Base-by-base conservation (phyloP, 257 asterid species). In the Misopates orontium region DNA sequence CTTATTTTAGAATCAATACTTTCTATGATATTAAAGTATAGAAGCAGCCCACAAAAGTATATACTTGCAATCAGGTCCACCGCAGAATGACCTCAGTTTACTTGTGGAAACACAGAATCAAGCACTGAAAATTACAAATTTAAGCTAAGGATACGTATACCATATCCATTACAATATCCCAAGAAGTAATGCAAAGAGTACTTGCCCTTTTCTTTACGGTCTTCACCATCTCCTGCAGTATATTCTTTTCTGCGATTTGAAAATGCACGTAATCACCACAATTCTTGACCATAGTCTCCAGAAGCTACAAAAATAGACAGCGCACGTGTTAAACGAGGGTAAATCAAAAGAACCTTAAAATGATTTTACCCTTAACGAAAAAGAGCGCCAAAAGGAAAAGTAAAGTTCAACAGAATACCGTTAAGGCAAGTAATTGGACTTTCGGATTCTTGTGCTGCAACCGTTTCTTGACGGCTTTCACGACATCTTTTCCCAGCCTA, bases 251-350 rank as follows among this genome's bases (percentile, higher is more conserved):
- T 23, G 86, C 98, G 70, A 94, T 85, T 80, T 86, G 99, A 57
- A 88, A 86, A 81, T 94, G 99, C 75, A 88, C 83, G 58, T 66
- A 81, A 78, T 91, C 98, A 20, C 96, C 98, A 73, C 99, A 90
- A 86, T 94, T 94, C 89, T 94, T 90, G 79, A 94, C 94, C 93
- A 94, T 86, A 67, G 88, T 88, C 86, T 94, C 98, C 77, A 90
- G 84, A 75, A 94, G 96, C 99, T 90, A 70, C 31, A 67, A 64
- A 40, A 51, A 66, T 19, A 69, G 41, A 59, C 52, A 24, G 54
- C 24, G 10, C 69, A 62, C 69, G 22, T 25, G 62, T 58, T 70
- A 64, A 3, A 62, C 42, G 14, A 44, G 56, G 60, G 19, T 32
- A 59, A 51, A 48, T 6, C 5, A 58, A 51, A 41, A 58, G 62